Percentiles rank a stretch among this genome's conserved stretches.
These are phyloP conservation scores for Aspergillus puulaauensis DNA, from an alignment of 2,329 filamentous ascomycete genomes.

Conservation along the genomic window DNA sequence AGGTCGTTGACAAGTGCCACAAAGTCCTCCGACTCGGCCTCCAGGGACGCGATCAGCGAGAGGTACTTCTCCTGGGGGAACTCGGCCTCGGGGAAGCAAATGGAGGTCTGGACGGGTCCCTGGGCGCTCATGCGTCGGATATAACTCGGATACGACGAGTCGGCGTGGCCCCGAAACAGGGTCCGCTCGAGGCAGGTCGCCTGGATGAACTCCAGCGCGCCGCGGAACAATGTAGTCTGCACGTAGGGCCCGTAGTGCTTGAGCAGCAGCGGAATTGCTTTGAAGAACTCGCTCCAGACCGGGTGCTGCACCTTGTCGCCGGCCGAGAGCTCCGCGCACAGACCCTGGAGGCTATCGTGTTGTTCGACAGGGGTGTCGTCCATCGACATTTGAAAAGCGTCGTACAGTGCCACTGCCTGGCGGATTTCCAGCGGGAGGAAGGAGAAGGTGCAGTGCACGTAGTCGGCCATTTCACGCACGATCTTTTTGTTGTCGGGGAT, in stretches of 20 bases:
- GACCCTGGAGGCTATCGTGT: neutral
- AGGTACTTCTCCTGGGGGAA: neutral
- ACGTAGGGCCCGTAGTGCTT: too few relatives aligned
- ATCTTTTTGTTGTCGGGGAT: neutral
- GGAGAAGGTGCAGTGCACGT: neutral
- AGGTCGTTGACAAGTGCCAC: neutral
- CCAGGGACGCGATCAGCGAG: neutral
- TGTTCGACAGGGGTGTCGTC: neutral
- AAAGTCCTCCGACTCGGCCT: neutral
- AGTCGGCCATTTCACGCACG: neutral
- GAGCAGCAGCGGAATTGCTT: too few relatives aligned
- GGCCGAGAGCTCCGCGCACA: neutral
- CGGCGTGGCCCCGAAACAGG: neutral
- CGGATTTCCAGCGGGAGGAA: conserved; percentile 6
- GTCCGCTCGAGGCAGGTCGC: neutral
- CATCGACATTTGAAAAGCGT: conserved; percentile 3
- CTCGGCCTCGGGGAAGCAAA: conserved; percentile 3
- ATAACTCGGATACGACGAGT: neutral
- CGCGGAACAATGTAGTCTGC: too few relatives aligned
- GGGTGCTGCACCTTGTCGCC: neutral
- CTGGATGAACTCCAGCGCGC: neutral
- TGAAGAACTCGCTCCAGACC: neutral
- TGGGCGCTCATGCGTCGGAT: neutral
- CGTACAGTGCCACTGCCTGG: neutral
- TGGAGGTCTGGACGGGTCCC: neutral